These are phyloP conservation scores for Termitomyces sp. DNA, from an alignment of 768 basidiomycete species.

Conservation along the genomic window DNA sequence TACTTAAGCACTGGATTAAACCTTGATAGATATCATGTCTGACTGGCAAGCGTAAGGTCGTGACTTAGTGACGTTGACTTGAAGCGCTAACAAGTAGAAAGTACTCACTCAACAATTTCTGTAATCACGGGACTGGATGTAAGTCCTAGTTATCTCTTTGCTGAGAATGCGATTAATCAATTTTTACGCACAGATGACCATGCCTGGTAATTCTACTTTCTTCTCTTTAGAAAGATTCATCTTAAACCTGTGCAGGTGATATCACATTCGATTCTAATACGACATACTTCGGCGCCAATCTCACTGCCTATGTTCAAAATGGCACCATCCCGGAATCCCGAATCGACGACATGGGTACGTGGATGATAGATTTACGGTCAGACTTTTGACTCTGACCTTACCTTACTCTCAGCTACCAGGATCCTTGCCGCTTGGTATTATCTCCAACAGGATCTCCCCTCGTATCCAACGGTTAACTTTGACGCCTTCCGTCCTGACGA, in stretches of 20 bases:
- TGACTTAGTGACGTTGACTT: background rate
- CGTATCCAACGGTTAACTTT: slow-evolving; percentile 68
- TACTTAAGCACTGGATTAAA: background rate
- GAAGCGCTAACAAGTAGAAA: slow-evolving; percentile 7
- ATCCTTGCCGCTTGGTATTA: slow-evolving; percentile 71
- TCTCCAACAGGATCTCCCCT: slow-evolving; percentile 54
- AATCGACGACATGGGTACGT: slow-evolving; percentile 70
- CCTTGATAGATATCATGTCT: slow-evolving; percentile 51
- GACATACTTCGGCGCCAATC: slow-evolving; percentile 63
- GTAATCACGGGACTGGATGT: slow-evolving; percentile 63
- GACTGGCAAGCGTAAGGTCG: slow-evolving; percentile 60
- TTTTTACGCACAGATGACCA: slow-evolving; percentile 50
- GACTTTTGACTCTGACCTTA: background rate
- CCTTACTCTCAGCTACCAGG: slow-evolving; percentile 50
- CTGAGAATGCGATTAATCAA: background rate
- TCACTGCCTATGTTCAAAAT: slow-evolving; percentile 65
- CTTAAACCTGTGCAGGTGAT: slow-evolving; percentile 14
- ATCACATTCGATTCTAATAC: slow-evolving; percentile 43
- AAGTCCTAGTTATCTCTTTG: slow-evolving; percentile 14
- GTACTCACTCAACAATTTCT: slow-evolving; percentile 53
- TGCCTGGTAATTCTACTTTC: slow-evolving; percentile 40
- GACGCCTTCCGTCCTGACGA: slow-evolving; percentile 53
- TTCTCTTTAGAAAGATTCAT: background rate
- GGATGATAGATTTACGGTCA: slow-evolving; percentile 8
- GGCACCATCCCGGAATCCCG: slow-evolving; percentile 62